Conservation (phyloP, 495 filamentous ascomycete species). For the Daldinia bambusicola region DNA sequence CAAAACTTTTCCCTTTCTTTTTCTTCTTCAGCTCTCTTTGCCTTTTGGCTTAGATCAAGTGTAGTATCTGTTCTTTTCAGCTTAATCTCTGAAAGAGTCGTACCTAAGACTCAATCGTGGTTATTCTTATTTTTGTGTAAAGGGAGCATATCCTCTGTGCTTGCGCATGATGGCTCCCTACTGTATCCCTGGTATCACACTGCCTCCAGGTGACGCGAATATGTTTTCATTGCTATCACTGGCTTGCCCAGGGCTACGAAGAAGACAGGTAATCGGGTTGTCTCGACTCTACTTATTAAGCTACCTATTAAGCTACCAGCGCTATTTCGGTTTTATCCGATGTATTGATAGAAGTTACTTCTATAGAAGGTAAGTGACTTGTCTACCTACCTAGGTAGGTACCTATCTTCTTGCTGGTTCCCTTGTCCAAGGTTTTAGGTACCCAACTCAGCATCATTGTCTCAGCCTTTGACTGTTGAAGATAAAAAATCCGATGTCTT, state of each 20-base stretch:
- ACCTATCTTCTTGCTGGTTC: neutral
- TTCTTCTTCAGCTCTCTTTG: conserved; percentile 50
- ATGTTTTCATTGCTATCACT: conserved; percentile 42
- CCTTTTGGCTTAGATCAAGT: conserved; percentile 93
- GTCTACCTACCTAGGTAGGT: neutral
- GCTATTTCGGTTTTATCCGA: too few relatives aligned
- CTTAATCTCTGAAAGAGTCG: conserved; percentile 77
- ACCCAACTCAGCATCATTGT: neutral
- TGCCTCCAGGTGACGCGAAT: conserved; percentile 46
- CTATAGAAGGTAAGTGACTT: too few relatives aligned
- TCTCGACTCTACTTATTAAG: too few relatives aligned
- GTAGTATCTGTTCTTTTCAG: conserved; percentile 99
- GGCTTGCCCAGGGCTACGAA: conserved; percentile 35
- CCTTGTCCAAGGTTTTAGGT: neutral
- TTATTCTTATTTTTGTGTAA: conserved; percentile 75
- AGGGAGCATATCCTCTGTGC: conserved; percentile 69
- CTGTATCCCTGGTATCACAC: conserved; percentile 48
- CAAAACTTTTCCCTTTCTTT: conserved; percentile 1
- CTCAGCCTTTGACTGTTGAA: neutral
- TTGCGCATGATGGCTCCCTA: conserved; percentile 68
- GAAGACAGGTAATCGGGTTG: conserved; percentile 15
- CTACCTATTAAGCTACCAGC: too few relatives aligned
- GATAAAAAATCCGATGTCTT: neutral
- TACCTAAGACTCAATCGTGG: conserved; percentile 53
- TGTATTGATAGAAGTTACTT: too few relatives aligned